These are phyloP conservation scores for Entrophospora sp. DNA, from an alignment of 192 early-diverging fungal genomes.

Conservation along the genomic window DNA sequence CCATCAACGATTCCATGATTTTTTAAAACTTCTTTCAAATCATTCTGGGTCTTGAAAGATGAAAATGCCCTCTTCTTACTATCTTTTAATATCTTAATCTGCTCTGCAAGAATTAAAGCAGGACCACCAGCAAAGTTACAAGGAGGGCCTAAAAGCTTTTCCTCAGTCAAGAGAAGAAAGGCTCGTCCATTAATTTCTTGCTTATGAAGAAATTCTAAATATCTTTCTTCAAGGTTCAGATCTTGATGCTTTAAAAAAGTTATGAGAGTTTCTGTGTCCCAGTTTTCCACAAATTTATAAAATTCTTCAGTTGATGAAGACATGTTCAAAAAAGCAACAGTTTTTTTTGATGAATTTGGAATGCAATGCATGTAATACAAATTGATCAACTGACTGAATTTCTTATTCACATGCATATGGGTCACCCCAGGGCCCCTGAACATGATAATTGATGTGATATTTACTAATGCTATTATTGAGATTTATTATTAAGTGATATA, in stretches of 20 bases:
- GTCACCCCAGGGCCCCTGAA: too few species aligned
- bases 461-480: too few species aligned
- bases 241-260: neutral
- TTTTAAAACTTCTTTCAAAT: neutral
- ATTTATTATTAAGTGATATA: too few species aligned
- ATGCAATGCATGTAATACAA: too few species aligned
- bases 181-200: neutral
- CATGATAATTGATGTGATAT: too few species aligned
- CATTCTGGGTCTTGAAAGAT: neutral
- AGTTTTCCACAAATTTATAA: neutral
- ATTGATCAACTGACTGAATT: too few species aligned
- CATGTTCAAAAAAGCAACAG: too few species aligned
- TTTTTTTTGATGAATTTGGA: too few species aligned
- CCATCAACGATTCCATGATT: neutral
- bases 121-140: neutral
- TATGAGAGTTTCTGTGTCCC: neutral
- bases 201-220: neutral
- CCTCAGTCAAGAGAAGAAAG: neutral
- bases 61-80: neutral
- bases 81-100: neutral
- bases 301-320: too few species aligned
- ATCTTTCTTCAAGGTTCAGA: neutral
- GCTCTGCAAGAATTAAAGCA: neutral
- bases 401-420: too few species aligned
- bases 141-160: neutral